phyloP scores from a whole-genome alignment of 1,284 basidiomycete species.

The Golubevia pallescens region DNA sequence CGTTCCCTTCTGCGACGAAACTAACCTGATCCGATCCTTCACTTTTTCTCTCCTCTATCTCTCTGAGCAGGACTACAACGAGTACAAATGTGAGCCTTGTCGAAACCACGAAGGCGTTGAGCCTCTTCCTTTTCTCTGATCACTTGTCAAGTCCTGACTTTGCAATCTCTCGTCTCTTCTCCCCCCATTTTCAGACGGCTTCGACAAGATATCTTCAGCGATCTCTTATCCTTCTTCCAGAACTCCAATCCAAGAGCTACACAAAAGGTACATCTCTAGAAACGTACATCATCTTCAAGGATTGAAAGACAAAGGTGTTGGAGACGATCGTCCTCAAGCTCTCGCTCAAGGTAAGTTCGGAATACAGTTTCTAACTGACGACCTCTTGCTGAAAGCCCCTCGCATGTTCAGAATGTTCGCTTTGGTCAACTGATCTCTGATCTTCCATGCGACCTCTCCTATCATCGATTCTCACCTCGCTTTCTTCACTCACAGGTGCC shows the following conservation, averaged over 20 bases:
- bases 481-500: conserved; percentile 8
- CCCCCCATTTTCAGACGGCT: not conserved
- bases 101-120: not conserved
- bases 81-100: conserved; percentile 43
- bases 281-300: conserved; percentile 20
- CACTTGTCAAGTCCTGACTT: not conserved
- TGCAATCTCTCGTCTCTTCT: not conserved
- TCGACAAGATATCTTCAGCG: conserved; percentile 7
- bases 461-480: not conserved
- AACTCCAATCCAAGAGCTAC: conserved; percentile 8
- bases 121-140: not conserved
- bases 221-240: not conserved
- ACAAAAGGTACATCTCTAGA: conserved; percentile 3
- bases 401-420: too few relatives aligned
- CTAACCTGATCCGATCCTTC: too few relatives aligned
- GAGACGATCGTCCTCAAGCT: conserved; percentile 23
- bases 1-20: too few relatives aligned
- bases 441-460: not conserved
- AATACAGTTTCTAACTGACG: conserved; percentile 2
- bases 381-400: too few relatives aligned
- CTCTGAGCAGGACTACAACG: conserved; percentile 15
- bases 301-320: conserved; percentile 16
- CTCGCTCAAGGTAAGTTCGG: conserved; percentile 26
- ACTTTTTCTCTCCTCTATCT: not conserved
- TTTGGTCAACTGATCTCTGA: too few relatives aligned